These are phyloP conservation scores for Paramecium primaurelia DNA, from an alignment of 73 alveolate genomes.

Conservation along the genomic window DNA sequence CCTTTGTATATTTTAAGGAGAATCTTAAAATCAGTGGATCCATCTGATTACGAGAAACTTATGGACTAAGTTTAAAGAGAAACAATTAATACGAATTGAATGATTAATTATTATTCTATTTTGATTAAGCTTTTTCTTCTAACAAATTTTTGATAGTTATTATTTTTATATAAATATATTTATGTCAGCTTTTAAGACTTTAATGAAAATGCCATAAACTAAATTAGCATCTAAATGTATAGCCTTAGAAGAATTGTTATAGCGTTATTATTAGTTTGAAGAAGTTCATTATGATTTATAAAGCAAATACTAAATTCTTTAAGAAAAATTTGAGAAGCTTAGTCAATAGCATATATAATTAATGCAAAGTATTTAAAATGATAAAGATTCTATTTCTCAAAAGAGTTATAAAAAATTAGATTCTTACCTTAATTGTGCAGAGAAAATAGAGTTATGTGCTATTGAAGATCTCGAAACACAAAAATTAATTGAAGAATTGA, in stretches of 20 bases:
- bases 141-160: background rate
- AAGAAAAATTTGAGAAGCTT: background rate
- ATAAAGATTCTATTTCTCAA: background rate
- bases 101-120: background rate
- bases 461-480: background rate
- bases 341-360: background rate
- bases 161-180: background rate
- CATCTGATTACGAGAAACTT: constrained; percentile 55
- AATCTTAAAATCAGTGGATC: constrained; percentile 54
- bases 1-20: constrained; percentile 37
- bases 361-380: background rate
- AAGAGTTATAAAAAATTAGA: background rate
- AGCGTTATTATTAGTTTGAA: background rate
- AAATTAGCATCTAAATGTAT: background rate
- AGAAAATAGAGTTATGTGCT: background rate
- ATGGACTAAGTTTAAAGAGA: constrained; percentile 52
- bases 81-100: constrained; percentile 34
- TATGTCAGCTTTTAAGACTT: background rate
- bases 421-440: background rate
- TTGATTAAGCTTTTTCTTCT: background rate
- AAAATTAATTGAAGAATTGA: background rate
- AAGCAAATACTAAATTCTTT: background rate
- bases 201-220: background rate
- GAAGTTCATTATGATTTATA: constrained; percentile 19
- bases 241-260: background rate